Percentiles rank a stretch among this genome's conserved stretches.
Evolutionary conservation across 305 asterid genomes (phyloP).

Genomic region (Caryopteris hybrid): DNA sequence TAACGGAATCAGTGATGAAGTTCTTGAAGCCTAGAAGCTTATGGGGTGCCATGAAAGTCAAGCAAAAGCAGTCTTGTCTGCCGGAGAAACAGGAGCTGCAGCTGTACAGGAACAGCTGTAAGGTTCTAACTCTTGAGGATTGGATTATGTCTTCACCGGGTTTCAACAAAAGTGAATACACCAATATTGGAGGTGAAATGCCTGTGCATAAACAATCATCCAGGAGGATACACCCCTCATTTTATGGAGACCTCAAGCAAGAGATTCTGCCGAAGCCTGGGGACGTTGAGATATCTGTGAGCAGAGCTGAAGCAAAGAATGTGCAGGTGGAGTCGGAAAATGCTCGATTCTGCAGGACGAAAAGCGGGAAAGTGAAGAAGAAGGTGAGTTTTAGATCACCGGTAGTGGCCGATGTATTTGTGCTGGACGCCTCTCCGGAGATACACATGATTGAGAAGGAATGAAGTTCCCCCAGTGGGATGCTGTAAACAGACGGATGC

Average conservation of each 20-base stretch:
- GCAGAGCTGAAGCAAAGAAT: not conserved
- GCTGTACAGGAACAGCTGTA: not conserved
- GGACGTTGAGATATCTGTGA: not conserved
- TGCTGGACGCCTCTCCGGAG: not conserved
- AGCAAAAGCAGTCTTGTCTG: not conserved
- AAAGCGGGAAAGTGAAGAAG: conserved; percentile 9
- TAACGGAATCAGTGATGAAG: not conserved
- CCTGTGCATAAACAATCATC: conserved; percentile 12
- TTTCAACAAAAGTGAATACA: not conserved
- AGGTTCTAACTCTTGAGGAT: conserved; percentile 12
- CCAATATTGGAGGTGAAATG: not conserved
- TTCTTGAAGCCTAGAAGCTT: conserved; percentile 1
- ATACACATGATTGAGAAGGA: not conserved
- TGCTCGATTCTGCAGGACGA: not conserved
- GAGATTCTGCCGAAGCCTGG: not conserved
- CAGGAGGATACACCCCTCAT: conserved; percentile 20
- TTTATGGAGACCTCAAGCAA: not conserved
- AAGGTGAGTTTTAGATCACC: conserved; percentile 22
- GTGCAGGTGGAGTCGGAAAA: not conserved
- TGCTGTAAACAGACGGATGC: not conserved
- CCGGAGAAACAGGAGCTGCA: not conserved
- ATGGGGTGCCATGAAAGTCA: not conserved
- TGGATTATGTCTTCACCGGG: conserved; percentile 11
- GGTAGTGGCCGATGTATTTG: conserved; percentile 19
- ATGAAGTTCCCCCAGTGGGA: not conserved